phyloP scores from a whole-genome alignment of 352 stramenopile species.

The Pythium phragmiticola region DNA sequence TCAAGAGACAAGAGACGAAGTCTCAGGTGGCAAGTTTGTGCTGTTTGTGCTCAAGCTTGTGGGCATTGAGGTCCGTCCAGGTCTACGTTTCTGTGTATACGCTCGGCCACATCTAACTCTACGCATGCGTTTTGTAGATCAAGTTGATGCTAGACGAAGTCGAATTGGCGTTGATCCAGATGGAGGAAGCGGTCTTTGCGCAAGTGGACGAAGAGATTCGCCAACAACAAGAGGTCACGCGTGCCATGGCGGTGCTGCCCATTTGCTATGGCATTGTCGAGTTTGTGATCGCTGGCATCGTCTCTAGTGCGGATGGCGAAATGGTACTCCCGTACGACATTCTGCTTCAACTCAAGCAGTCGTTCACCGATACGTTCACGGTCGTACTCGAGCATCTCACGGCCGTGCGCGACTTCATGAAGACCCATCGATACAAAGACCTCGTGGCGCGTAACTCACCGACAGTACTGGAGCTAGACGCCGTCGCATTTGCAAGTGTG shows the following conservation, averaged over 20 bases:
- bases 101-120: not conserved
- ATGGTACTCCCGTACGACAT: conserved; percentile 64
- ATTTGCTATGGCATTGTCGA: conserved; percentile 81
- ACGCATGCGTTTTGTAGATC: conserved; percentile 37
- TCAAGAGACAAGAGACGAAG: conserved; percentile 46
- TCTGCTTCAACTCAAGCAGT: conserved; percentile 70
- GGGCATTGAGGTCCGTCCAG: conserved; percentile 59
- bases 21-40: conserved; percentile 69
- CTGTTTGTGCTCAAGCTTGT: conserved; percentile 77
- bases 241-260: conserved; percentile 57
- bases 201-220: conserved; percentile 43
- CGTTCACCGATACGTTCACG: conserved; percentile 65
- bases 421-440: conserved; percentile 64
- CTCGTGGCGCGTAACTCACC: conserved; percentile 36
- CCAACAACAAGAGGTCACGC: conserved; percentile 50
- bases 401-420: conserved; percentile 62
- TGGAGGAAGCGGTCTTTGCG: conserved; percentile 58
- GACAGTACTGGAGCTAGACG: conserved; percentile 57
- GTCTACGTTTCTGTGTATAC: not conserved
- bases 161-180: conserved; percentile 62
- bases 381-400: conserved; percentile 76
- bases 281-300: conserved; percentile 61
- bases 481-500: conserved; percentile 74
- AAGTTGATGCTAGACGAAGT: conserved; percentile 87
- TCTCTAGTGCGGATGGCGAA: conserved; percentile 44